Conservation (phyloP, 768 basidiomycete species). For the Clitopilus hobsonii region DNA sequence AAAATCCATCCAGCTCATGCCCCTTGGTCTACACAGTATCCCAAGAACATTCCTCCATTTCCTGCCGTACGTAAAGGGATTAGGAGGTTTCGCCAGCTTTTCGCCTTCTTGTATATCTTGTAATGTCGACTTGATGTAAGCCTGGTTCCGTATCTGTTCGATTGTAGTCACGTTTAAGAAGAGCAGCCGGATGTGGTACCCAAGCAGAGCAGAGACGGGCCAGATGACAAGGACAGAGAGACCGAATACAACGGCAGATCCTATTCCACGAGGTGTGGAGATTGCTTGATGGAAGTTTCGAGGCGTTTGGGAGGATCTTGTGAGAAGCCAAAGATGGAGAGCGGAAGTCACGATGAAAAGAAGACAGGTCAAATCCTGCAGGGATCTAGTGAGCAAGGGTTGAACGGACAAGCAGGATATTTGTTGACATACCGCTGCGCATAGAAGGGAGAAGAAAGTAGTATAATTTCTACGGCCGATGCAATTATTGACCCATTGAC, state of each 20-base stretch:
- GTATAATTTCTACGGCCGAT: conserved; percentile 94
- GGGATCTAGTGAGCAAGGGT: conserved; percentile 1
- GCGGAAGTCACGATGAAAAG: conserved; percentile 82
- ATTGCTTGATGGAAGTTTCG: conserved; percentile 45
- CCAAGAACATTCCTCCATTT: conserved; percentile 72
- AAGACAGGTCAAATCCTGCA: conserved; percentile 65
- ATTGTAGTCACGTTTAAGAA: conserved; percentile 92
- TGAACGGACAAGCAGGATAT: conserved; percentile 3
- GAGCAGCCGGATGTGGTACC: conserved; percentile 82
- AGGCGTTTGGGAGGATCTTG: conserved; percentile 20
- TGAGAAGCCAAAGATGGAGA: conserved; percentile 71
- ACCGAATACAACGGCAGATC: conserved; percentile 78
- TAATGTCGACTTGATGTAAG: conserved; percentile 38
- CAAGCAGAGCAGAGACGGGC: conserved; percentile 75
- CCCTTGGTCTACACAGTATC: conserved; percentile 75
- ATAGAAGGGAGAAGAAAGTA: conserved; percentile 83
- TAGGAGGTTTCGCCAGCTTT: conserved; percentile 63
- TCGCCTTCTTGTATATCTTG: conserved; percentile 47
- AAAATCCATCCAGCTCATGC: conserved; percentile 76
- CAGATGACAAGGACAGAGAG: conserved; percentile 72
- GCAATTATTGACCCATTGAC: conserved; percentile 93
- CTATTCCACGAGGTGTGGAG: conserved; percentile 43
- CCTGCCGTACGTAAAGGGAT: conserved; percentile 82
- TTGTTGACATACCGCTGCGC: conserved; percentile 56
- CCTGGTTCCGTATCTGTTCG: conserved; percentile 89